Conservation (phyloP, 1,284 basidiomycete species). For the Fomitopsis palustris region DNA sequence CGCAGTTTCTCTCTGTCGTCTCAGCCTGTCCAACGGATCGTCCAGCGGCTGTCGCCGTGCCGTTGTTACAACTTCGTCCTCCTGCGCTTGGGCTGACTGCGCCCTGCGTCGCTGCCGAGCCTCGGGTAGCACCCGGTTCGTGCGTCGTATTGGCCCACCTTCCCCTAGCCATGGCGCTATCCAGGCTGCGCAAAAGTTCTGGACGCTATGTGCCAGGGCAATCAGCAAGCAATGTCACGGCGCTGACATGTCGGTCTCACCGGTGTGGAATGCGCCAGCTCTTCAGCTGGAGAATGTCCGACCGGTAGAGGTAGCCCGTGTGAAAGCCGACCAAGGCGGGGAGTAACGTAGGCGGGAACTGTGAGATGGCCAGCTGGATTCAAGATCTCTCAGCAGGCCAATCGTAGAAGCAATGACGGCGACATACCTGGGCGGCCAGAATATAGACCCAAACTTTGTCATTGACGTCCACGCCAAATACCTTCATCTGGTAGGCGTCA, state of each 20-base stretch:
- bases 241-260: conserved; percentile 10
- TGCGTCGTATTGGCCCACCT: conserved; percentile 35
- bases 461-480: conserved; percentile 72
- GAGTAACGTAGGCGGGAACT: conserved; percentile 60
- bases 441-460: conserved; percentile 75
- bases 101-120: conserved; percentile 20
- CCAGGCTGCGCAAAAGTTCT: conserved; percentile 18
- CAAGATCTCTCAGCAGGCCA: not conserved
- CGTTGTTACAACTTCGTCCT: conserved; percentile 58
- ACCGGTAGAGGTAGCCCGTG: conserved; percentile 75
- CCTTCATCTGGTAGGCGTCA: conserved; percentile 66
- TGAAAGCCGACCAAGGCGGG: conserved; percentile 63
- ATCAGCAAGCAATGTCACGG: not conserved
- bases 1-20: conserved; percentile 19
- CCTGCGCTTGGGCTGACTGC: conserved; percentile 17
- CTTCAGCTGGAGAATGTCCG: conserved; percentile 74
- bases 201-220: conserved; percentile 12
- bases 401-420: not conserved
- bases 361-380: conserved; percentile 63
- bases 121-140: conserved; percentile 58
- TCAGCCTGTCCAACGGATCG: conserved; percentile 2
- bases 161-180: conserved; percentile 22
- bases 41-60: conserved; percentile 28
- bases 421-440: conserved; percentile 59
- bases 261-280: conserved; percentile 53